Base-by-base conservation (phyloP, 2,329 filamentous ascomycete species). In the Byssothecium circinans region DNA sequence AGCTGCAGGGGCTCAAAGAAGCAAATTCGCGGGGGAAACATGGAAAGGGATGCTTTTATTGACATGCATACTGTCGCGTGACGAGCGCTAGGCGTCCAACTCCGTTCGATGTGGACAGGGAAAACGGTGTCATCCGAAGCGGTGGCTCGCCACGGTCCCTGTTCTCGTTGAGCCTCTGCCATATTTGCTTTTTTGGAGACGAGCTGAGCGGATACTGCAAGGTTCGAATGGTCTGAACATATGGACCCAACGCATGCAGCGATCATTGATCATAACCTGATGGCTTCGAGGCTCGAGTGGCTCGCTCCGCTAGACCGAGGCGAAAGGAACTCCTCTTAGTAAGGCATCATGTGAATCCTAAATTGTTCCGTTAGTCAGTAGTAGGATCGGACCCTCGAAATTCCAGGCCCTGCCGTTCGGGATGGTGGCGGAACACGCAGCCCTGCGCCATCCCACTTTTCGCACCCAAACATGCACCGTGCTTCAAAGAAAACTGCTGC, bases 21-120 rank as follows among this genome's bases (percentile, higher is more conserved):
- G 59, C 57, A 65, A 57, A 57, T 68, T 65, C 70, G 68, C 68
- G 68, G 68, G 68, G 69, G 69, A 70, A 55, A 44, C n/a, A n/a
- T n/a, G n/a, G n/a, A n/a, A n/a, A n/a, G n/a, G n/a, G n/a, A n/a
- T n/a, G n/a, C n/a, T n/a, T n/a, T n/a, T n/a, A n/a, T n/a, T 59
- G 60, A 54, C 56, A 56, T 57, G 47, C 49, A 34, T 38, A 29
- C 23, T 48, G 59, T 59, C 58, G 61, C 62, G 60, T 64, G 60
- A 60, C 47, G 46, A 15, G n/a, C 34, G n/a, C 10, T 25, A 6
- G 32, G 20, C 49, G 49, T 49, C n/a, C n/a, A n/a, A n/a, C n/a
- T n/a, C n/a, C n/a, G n/a, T 49, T 48, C 40, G 39, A 29, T 46
- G 45, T 42, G 38, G 30, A 40, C 43, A 15, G 46, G n/a, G n/a